A percentile compares a stretch with the other conserved stretches of the same genome.
These are phyloP conservation scores for Xylaria multiplex DNA, from an alignment of 2,329 filamentous ascomycete species.

Conservation along the genomic window DNA sequence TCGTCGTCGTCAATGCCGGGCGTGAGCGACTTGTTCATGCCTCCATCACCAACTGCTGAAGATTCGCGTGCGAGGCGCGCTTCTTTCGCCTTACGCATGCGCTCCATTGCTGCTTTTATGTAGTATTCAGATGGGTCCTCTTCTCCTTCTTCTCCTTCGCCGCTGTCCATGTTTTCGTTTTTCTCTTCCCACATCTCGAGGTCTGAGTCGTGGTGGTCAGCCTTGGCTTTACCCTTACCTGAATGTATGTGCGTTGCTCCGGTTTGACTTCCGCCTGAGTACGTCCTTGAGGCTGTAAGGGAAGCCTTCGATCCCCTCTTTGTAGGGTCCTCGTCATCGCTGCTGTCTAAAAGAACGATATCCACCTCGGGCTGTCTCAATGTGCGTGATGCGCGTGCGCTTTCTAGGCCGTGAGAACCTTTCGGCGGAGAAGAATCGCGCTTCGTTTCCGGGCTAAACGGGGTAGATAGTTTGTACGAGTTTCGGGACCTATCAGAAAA, in stretches of 20 bases:
- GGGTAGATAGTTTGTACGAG: slow-evolving; percentile 33
- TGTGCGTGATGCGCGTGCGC: slow-evolving; percentile 8
- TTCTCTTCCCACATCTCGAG: slow-evolving; percentile 37
- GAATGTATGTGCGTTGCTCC: not conserved
- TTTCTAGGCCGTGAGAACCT: slow-evolving; percentile 17
- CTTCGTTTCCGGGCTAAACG: slow-evolving; percentile 31
- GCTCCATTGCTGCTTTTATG: slow-evolving; percentile 55
- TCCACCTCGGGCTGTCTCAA: slow-evolving; percentile 15
- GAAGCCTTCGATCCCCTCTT: slow-evolving; percentile 20
- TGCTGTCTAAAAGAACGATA: slow-evolving; percentile 44
- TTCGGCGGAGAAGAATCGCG: slow-evolving; percentile 10
- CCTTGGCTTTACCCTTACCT: slow-evolving; percentile 18
- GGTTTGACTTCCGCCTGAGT: not conserved
- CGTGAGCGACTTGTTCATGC: slow-evolving; percentile 9
- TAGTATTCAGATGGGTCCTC: slow-evolving; percentile 60
- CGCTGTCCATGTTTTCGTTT: slow-evolving; percentile 42
- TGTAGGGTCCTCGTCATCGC: slow-evolving; percentile 41
- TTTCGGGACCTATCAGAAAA: slow-evolving; percentile 36
- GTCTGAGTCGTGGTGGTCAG: slow-evolving; percentile 29
- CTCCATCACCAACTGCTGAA: slow-evolving; percentile 21
- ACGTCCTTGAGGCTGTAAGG: not conserved
- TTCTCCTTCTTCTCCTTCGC: slow-evolving; percentile 49
- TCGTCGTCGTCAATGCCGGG: slow-evolving; percentile 28
- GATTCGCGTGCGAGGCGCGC: slow-evolving; percentile 41
- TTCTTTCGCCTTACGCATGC: slow-evolving; percentile 44